These are phyloP conservation scores for Lipomyces sp. DNA, from an alignment of 805 yeast species.

Conservation along the genomic window DNA sequence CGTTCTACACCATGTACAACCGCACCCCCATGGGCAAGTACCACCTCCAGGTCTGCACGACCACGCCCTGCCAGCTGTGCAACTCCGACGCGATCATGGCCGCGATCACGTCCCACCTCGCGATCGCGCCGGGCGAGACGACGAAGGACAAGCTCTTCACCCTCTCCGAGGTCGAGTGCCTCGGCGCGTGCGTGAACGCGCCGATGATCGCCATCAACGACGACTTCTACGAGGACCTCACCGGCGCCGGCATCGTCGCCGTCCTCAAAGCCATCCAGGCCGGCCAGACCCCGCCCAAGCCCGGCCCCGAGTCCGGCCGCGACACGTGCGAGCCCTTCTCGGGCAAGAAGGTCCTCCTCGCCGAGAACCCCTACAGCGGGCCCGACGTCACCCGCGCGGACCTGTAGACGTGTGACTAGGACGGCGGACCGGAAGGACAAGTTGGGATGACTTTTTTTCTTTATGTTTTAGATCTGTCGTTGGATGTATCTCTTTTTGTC, in stretches of 20 bases:
- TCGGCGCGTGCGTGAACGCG: constrained; percentile 89
- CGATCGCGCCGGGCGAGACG: constrained; percentile 72
- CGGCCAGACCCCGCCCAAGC: constrained; percentile 57
- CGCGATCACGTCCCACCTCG: constrained; percentile 58
- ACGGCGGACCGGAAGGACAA: too few species aligned
- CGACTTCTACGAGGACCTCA: constrained; percentile 78
- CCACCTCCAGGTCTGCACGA: constrained; percentile 81
- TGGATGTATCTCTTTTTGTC: neutral
- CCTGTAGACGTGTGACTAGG: constrained; percentile 50
- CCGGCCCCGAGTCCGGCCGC: constrained; percentile 66
- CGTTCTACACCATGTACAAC: constrained; percentile 88
- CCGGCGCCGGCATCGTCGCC: constrained; percentile 59
- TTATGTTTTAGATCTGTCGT: neutral
- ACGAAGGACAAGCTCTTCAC: constrained; percentile 73
- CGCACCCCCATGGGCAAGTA: constrained; percentile 82
- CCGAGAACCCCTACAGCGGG: constrained; percentile 64
- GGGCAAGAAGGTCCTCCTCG: constrained; percentile 61
- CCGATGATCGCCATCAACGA: constrained; percentile 86
- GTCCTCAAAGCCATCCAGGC: constrained; percentile 60
- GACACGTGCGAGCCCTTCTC: constrained; percentile 72
- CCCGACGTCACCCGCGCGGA: constrained; percentile 70
- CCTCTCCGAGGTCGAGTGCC: constrained; percentile 82
- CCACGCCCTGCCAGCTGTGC: constrained; percentile 85
- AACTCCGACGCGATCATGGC: constrained; percentile 76
- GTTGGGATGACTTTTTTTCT: neutral